Evolutionary conservation across 768 basidiomycete species (phyloP), one percentile per base, ranked within the genome.

Genomic region (Hygrophoropsis aurantiaca): DNA sequence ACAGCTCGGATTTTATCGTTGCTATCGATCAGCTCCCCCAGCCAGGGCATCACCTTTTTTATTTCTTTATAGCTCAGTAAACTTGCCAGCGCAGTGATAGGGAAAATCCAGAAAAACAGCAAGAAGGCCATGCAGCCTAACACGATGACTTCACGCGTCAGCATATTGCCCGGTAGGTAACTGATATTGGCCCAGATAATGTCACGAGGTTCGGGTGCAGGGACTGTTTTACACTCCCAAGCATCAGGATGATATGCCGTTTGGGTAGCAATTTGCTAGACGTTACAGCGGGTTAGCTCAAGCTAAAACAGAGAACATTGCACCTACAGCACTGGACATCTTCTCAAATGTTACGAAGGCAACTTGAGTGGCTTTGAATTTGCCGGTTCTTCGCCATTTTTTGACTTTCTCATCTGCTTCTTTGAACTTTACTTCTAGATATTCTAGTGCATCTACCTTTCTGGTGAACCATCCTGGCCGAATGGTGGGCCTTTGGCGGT

Each of bases 321-420:
- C 16, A 72, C 87, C 61, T 62, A 94, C 91, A 20, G 93, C 91
- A 56, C 85, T 87, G 1, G 90, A 88, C 83, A 94, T 90, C 60
- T 91, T 91, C 69, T 97, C 92, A 57, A 99, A 97, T 0, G 97
- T 98, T 16, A 98, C 89, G 59, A 98, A 99, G 0, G 93, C 97
- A 24, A 82, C 80, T 37, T 85, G 83, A 1, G 90, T 91, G 2
- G 93, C 77, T 55, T 79, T 84, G 63, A 91, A 94, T 57, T 80
- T 86, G 15, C 88, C 90, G 4, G 67, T 68, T 54, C 77, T 74
- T 37, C 95, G 74, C 59, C 84, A 75, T 59, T 78, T 82, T 66
- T 82, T 84, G 4, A 98, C 92, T 13, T 78, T 73, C 40, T 94
- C 90, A 61, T 98, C 93, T 2, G 87, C 85, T 43, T 84, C 81